Evolutionary conservation across 2,329 filamentous ascomycete species (phyloP), one percentile per base, ranked within the genome.

Genomic region (Pseudonectria buxi): DNA sequence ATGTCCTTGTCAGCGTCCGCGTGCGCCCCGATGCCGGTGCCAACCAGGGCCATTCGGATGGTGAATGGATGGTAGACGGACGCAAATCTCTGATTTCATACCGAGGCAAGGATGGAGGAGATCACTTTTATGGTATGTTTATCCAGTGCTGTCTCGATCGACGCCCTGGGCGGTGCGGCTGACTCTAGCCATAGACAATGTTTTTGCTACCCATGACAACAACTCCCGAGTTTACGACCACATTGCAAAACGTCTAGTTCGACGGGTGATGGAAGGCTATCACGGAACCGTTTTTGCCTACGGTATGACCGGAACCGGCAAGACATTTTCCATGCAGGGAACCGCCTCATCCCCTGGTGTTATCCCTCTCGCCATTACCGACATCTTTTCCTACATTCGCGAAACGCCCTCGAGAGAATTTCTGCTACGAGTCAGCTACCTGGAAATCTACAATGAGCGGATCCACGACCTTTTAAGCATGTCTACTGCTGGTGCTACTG

Each of bases 311-410:
- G 92, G 92, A 43, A 96, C 92, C 1, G 92, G 92, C 49, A 98
- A 98, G 68, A 98, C 92, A 1, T 98, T 96, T 60, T 96, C 90
- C 26, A 98, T 98, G 92, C 92, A 98, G 67, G 92, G 92, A 50
- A 98, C 92, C 10, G 88, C 89, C 30, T 86, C 86, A 3, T 94
- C 88, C 26, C 92, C 92, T 1, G 92, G 92, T 65, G 92, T 98
- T 18, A 98, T 98, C 37, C 92, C 92, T 6, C 71, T 96, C 26
- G 92, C 92, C 26, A 96, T 98, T 51, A 96, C 92, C 44, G 92
- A 98, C 57, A 98, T 98, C 34, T 98, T 98, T 62, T 96, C 92
- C 0, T 98, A 95, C 61, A 98, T 98, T 49, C 83, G 92, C 39
- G 92, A 98, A 64, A 96, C 92, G 1, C 92, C 92, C 0, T 86